Evolutionary conservation across 106 monocot genomes (phyloP).

Genomic region (Ottelia alismoides): DNA sequence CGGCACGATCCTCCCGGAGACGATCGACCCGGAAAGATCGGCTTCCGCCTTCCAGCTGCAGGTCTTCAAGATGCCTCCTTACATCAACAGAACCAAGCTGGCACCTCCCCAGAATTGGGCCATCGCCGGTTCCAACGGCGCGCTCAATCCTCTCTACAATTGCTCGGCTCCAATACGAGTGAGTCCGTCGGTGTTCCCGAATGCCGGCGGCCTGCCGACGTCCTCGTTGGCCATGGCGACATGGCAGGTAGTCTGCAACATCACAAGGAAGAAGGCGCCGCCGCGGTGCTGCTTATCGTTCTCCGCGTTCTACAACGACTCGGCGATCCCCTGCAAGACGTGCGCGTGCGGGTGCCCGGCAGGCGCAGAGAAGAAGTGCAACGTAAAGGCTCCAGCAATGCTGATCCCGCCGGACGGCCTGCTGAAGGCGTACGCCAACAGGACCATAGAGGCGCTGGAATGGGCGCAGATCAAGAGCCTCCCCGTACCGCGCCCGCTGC

Average conservation of each 20-base stretch:
- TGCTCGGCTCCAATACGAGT: constrained; percentile 61
- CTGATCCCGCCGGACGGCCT: constrained; percentile 22
- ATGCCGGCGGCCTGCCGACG: constrained; percentile 49
- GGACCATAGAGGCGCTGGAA: constrained; percentile 10
- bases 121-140: constrained; percentile 34
- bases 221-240: constrained; percentile 35
- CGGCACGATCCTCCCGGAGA: constrained; percentile 64
- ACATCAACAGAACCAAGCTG: constrained; percentile 58
- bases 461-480: constrained; percentile 19
- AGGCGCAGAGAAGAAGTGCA: background rate
- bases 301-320: constrained; percentile 25
- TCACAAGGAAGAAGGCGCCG: constrained; percentile 2
- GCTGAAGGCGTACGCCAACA: constrained; percentile 16
- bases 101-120: constrained; percentile 52
- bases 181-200: constrained; percentile 41
- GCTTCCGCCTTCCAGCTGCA: constrained; percentile 73
- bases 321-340: constrained; percentile 21
- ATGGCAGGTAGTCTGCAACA: constrained; percentile 30
- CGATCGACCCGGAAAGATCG: constrained; percentile 55
- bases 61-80: constrained; percentile 95
- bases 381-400: constrained; percentile 9
- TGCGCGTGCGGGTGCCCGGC: constrained; percentile 18
- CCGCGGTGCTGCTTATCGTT: constrained; percentile 20
- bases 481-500: constrained; percentile 6
- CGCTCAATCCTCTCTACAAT: constrained; percentile 56